Percentiles rank a stretch among this genome's conserved stretches.
Evolutionary conservation across 2,329 filamentous ascomycete genomes (phyloP).

Genomic region (Claviceps sp.): DNA sequence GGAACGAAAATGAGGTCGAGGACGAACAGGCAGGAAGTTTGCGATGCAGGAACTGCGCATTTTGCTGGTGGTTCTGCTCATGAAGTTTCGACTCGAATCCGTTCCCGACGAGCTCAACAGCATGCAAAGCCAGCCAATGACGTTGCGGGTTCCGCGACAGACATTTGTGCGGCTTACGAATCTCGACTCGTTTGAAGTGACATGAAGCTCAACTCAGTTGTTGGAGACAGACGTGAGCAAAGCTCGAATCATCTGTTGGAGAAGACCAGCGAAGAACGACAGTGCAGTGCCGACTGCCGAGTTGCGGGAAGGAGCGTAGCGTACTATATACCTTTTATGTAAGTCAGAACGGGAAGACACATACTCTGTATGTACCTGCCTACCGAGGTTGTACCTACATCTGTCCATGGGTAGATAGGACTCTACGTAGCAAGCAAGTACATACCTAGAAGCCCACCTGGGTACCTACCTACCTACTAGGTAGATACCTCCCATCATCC

Average conservation of each 20-base stretch:
- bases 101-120: constrained; percentile 1
- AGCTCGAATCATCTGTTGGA: too few relatives aligned
- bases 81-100: not conserved
- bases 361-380: not conserved
- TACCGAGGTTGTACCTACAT: too few relatives aligned
- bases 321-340: too few relatives aligned
- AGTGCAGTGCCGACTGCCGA: too few relatives aligned
- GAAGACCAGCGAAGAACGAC: too few relatives aligned
- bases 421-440: too few relatives aligned
- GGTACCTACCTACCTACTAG: too few relatives aligned
- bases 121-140: not conserved
- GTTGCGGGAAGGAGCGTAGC: not conserved
- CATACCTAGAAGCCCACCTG: too few relatives aligned
- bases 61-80: not conserved
- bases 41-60: constrained; percentile 2
- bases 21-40: not conserved
- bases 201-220: not conserved
- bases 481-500: too few relatives aligned
- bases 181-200: not conserved
- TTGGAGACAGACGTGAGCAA: too few relatives aligned
- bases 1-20: not conserved
- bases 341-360: not conserved
- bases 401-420: too few relatives aligned
- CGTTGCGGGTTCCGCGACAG: not conserved
- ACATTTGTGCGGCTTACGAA: not conserved